Base-by-base conservation (phyloP, 257 asterid genomes). In the Solanum lignicaule region DNA sequence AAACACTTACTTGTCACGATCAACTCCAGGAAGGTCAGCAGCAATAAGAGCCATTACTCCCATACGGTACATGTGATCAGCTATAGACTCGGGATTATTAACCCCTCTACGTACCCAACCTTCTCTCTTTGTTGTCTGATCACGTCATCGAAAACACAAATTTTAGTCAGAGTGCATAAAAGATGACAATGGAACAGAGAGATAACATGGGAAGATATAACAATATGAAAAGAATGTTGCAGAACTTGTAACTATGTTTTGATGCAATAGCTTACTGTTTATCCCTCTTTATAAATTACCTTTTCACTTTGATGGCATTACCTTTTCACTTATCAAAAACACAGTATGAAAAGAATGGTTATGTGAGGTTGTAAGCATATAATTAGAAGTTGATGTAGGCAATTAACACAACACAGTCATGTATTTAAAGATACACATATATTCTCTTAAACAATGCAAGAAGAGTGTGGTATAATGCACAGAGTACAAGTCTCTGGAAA, bases 41-140 rank as follows among this genome's bases (percentile, higher is more conserved):
- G 98, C 92, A 88, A 95, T 92, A 81, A 97, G 94, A 82, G 98
- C 96, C 99, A 97, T 97, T 41, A 95, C 87, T 85, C 99, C 99
- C 99, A 96, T 95, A 13, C 98, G 93, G 86, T 97, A 92, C 99
- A 97, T 97, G 92, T 97, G 99, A 92, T 97, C 99, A 48, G 97
- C 95, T 87, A 96, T 94, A 9, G 99, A 96, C 89, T 96, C 99
- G 1, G 98, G 98, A 76, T 92, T 93, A 87, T 93, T 84, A 86
- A 96, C 95, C 4, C 90, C 94, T 89, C 87, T 95, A 33, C 92
- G 91, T 43, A 95, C 60, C 99, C 99, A 96, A 83, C 98, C 98
- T 21, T 96, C 91, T 88, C 98, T 92, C 90, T 96, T 96, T 68
- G 99, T 96, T 0, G 96, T 94, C 99, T 96, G 86, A 68, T 46